phyloP scores from a whole-genome alignment of 2,329 filamentous ascomycete genomes.

The Epichloe festucae region DNA sequence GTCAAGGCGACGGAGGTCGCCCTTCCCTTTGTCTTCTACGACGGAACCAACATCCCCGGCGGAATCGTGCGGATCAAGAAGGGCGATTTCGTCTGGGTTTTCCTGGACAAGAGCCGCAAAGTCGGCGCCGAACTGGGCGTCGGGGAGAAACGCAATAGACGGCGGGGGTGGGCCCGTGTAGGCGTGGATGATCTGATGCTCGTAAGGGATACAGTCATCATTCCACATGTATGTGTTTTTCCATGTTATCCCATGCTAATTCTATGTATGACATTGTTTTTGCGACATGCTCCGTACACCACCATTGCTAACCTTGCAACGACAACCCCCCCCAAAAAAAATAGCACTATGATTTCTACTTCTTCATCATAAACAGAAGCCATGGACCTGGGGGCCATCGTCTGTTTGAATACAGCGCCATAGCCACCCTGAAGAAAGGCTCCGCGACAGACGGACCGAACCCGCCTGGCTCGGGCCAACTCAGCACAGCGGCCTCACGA shows the following conservation, averaged over 20 bases:
- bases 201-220: conserved; percentile 78
- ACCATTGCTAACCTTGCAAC: background rate
- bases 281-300: background rate
- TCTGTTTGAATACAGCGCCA: conserved; percentile 62
- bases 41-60: conserved; percentile 79
- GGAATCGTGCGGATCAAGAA: conserved; percentile 81
- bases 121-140: conserved; percentile 74
- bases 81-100: conserved; percentile 85
- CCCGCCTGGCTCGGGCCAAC: conserved; percentile 9
- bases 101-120: conserved; percentile 82
- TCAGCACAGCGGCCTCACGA: conserved; percentile 22
- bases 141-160: conserved; percentile 50
- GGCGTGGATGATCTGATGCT: conserved; percentile 93
- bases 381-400: conserved; percentile 56
- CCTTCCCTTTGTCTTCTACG: conserved; percentile 94
- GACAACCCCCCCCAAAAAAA: background rate
- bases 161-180: conserved; percentile 82
- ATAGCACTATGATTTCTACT: conserved; percentile 94
- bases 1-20: conserved; percentile 83
- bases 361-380: conserved; percentile 85
- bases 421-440: conserved; percentile 24
- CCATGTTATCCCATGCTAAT: background rate
- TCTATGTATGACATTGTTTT: background rate
- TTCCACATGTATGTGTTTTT: conserved; percentile 66
- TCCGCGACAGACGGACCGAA: background rate